These are phyloP conservation scores for Tuber indicum DNA, from an alignment of 495 filamentous ascomycete genomes.

Conservation along the genomic window DNA sequence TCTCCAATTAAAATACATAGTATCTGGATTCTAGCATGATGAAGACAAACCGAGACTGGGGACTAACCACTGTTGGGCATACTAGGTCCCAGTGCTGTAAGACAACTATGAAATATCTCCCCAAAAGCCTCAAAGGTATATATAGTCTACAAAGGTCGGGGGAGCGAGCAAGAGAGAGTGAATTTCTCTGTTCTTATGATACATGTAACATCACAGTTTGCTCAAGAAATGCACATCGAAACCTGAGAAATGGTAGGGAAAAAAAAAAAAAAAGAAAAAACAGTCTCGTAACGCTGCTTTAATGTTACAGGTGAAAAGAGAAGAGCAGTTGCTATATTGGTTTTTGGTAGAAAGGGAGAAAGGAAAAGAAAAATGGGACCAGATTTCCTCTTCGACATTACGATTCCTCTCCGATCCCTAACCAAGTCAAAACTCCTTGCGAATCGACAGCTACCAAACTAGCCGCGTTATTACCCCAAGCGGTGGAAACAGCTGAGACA, in stretches of 20 bases:
- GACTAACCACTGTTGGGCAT: background rate
- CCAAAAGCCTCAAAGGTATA: background rate
- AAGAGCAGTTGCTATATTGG: background rate
- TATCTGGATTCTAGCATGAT: background rate
- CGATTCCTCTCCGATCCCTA: constrained; percentile 46
- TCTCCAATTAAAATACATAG: background rate
- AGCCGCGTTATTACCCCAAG: constrained; percentile 70
- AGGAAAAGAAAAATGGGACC: background rate
- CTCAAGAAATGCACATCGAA: background rate
- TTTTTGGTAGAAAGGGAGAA: background rate
- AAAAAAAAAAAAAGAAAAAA: background rate
- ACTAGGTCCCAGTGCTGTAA: background rate
- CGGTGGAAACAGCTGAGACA: constrained; percentile 62
- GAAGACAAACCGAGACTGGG: background rate
- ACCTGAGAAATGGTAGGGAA: background rate
- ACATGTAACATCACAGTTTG: background rate
- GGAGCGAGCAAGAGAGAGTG: background rate
- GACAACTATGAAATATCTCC: background rate
- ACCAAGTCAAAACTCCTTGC: constrained; percentile 65
- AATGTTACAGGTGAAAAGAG: background rate
- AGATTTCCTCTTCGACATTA: constrained; percentile 9
- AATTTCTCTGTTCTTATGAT: constrained; percentile 1
- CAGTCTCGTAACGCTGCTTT: background rate
- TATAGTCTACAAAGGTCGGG: background rate
- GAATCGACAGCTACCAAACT: constrained; percentile 65